A percentile compares a stretch with the other conserved stretches of the same genome.
Conservation (phyloP, 345 rosid genomes). For the Eucalyptus pauciflora region DNA sequence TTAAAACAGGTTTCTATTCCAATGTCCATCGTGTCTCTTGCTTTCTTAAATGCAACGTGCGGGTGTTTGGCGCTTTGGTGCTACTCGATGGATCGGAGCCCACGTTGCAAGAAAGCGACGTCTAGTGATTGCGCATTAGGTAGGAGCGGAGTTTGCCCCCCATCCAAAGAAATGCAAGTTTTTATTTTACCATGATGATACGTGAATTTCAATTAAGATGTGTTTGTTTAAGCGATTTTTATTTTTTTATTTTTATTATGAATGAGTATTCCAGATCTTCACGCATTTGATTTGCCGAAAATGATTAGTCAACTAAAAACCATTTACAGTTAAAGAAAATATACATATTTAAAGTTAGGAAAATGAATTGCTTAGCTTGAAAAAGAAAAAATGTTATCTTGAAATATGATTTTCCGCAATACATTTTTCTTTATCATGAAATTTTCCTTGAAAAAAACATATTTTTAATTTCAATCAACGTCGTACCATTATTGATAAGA, state of each 20-base stretch:
- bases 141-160: neutral
- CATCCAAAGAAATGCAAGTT: neutral
- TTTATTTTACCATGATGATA: neutral
- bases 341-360: neutral
- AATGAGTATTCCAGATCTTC: rapidly evolving
- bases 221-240: too few species aligned
- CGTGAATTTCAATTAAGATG: neutral
- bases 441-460: too few species aligned
- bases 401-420: too few species aligned
- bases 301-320: rapidly evolving
- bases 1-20: neutral
- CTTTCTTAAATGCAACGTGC: neutral
- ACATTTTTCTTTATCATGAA: neutral
- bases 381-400: rapidly evolving
- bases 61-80: neutral
- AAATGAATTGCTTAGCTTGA: rapidly evolving
- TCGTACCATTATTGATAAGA: neutral
- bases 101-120: neutral
- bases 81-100: neutral
- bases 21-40: neutral
- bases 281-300: neutral
- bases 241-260: too few species aligned
- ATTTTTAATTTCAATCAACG: rapidly evolving
- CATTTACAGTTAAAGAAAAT: rapidly evolving
- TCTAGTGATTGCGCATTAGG: neutral